Conservation (phyloP, 192 early-diverging fungal species). For the Entomortierella lignicola region DNA sequence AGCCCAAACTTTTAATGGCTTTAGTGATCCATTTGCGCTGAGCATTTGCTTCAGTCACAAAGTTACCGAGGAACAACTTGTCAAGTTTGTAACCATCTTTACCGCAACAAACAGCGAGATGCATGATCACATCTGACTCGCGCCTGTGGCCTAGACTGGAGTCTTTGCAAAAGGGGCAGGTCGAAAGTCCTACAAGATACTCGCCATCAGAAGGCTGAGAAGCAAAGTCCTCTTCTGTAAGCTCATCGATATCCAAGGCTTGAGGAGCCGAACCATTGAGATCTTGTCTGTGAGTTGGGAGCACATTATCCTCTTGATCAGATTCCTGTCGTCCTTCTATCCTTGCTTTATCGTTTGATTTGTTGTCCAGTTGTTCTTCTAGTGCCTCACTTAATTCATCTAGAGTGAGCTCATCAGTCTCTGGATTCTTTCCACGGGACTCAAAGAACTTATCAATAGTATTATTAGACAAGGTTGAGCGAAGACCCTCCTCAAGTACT, state of each 20-base stretch:
- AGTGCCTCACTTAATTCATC: conserved; percentile 71
- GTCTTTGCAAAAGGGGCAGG: conserved; percentile 79
- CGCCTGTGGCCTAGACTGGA: conserved; percentile 59
- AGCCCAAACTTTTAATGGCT: conserved; percentile 72
- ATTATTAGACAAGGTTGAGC: conserved; percentile 72
- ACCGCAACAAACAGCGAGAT: conserved; percentile 79
- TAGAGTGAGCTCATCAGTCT: conserved; percentile 70
- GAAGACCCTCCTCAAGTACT: conserved; percentile 76
- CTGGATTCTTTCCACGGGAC: conserved; percentile 58
- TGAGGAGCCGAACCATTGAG: conserved; percentile 8
- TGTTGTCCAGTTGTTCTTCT: conserved; percentile 56
- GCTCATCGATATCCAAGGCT: conserved; percentile 36
- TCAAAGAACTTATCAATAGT: conserved; percentile 71
- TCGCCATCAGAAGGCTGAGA: conserved; percentile 58
- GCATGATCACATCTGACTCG: conserved; percentile 81
- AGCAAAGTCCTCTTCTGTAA: conserved; percentile 40
- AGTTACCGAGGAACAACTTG: conserved; percentile 78
- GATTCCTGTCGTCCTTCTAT: conserved; percentile 21
- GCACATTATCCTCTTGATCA: conserved; percentile 12
- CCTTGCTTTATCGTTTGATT: conserved; percentile 21
- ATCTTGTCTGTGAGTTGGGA: conserved; percentile 11
- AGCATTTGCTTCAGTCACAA: conserved; percentile 80
- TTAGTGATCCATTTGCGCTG: conserved; percentile 77
- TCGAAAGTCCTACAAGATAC: conserved; percentile 69
- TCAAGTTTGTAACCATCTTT: conserved; percentile 76